Percentiles rank a stretch among this genome's conserved stretches.
These are phyloP conservation scores for Aegilops tauschii DNA, from an alignment of 176 grass and related monocot genomes.

Conservation along the genomic window DNA sequence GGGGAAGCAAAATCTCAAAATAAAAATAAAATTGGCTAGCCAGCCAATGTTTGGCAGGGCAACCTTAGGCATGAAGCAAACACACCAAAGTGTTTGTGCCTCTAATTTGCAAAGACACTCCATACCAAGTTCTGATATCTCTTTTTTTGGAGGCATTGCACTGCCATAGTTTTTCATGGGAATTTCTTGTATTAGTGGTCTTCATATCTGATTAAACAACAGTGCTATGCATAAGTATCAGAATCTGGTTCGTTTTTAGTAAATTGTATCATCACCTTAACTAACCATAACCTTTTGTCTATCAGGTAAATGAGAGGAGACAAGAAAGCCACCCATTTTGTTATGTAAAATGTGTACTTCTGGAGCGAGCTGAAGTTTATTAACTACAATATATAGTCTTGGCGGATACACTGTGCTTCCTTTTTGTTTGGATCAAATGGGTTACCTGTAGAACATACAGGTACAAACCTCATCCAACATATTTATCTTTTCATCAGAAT, in stretches of 20 bases:
- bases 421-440: neutral
- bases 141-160: neutral
- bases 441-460: neutral
- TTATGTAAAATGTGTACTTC: neutral
- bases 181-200: neutral
- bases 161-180: neutral
- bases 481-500: neutral
- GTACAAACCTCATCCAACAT: neutral
- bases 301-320: slow-evolving; percentile 29
- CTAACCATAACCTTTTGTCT: neutral
- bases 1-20: neutral
- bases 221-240: neutral
- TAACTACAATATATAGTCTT: neutral
- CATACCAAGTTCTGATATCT: neutral
- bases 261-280: no score
- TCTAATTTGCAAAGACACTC: neutral
- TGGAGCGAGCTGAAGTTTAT: neutral
- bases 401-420: neutral
- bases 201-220: neutral
- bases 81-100: neutral
- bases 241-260: no score
- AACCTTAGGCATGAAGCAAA: neutral
- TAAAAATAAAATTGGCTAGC: neutral
- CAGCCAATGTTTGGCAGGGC: neutral
- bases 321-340: neutral